These are phyloP conservation scores for Gremmenia infestans DNA, from an alignment of 2,329 filamentous ascomycete species.

Conservation along the genomic window DNA sequence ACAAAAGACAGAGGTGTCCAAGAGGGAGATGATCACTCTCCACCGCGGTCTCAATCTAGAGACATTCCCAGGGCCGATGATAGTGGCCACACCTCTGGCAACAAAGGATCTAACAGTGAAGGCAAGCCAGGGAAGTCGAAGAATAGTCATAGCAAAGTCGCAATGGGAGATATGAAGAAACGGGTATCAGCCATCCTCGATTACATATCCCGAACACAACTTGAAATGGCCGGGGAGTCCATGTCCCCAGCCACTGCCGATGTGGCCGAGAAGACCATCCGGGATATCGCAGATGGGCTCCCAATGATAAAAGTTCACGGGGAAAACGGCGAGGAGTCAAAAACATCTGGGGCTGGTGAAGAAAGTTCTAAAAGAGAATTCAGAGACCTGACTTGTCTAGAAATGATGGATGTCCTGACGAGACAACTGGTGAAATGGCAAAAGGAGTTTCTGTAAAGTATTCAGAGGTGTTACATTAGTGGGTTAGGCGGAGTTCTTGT, in stretches of 20 bases:
- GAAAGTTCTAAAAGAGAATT: constrained; percentile 49
- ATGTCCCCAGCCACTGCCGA: constrained; percentile 38
- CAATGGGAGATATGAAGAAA: constrained; percentile 83
- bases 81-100: constrained; percentile 42
- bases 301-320: constrained; percentile 35
- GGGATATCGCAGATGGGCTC: constrained; percentile 30
- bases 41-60: constrained; percentile 46
- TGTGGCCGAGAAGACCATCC: constrained; percentile 30
- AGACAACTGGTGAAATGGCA: constrained; percentile 36
- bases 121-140: constrained; percentile 29
- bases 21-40: constrained; percentile 48
- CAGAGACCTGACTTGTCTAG: constrained; percentile 56
- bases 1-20: constrained; percentile 66
- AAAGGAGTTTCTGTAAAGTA: constrained; percentile 28
- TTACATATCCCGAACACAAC: constrained; percentile 83
- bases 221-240: constrained; percentile 72
- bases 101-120: constrained; percentile 33
- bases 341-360: constrained; percentile 30
- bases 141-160: constrained; percentile 54
- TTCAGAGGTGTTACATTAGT: neutral
- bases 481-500: neutral
- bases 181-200: constrained; percentile 80
- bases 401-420: constrained; percentile 37
- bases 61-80: constrained; percentile 39
- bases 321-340: constrained; percentile 25